Base-by-base conservation (phyloP, 2,329 filamentous ascomycete species). In the Thermothelomyces thermophilus region DNA sequence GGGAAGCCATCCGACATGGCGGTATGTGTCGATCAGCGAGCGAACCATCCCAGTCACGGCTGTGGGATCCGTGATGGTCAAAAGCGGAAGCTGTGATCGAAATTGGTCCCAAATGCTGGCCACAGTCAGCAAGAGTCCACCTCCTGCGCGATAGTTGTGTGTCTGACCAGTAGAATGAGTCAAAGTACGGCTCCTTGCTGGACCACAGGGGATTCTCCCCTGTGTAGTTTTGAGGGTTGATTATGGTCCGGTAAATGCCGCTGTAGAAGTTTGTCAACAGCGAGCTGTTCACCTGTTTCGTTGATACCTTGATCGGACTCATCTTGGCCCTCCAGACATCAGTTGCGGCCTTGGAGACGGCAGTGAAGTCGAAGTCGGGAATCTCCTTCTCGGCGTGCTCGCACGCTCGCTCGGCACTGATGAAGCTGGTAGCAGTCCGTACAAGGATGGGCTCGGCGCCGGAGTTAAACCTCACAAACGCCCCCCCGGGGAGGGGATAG, bases 171-270 rank as follows among this genome's bases (percentile, higher is more conserved):
- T 89, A 90, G 58, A 84, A 87, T 0, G 82, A 86, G 63, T 88
- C 84, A 60, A 83, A 88, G 59, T 87, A 88, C 0, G 83, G 84
- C 62, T 86, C 83, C 2, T 70, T 70, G 36, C 76, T 82, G 2
- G 75, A 57, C 82, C 84, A 88, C 0, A 81, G 62, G 2, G 82
- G 82, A 48, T 87, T 88, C 62, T 88, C 84, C 0, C 82, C 82
- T 0, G 84, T 87, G 57, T 86, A 87, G 58, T 87, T 84, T 58
- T 87, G 83, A 2, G 84, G 84, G 46, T 79, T 83, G 53, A 87
- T 79, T 76, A 87, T 79, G 3, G 80, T 76, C n/a, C 84, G 72
- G 61, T 88, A 88, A n/a, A 82, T 73, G 2, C 83, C 84, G 37
- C 80, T 85, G 73, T 84, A 87, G 57, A 88, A 86, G 16, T 79